These are phyloP conservation scores for Paraconiothyrium sp. DNA, from an alignment of 2,329 filamentous ascomycete species.

Conservation along the genomic window DNA sequence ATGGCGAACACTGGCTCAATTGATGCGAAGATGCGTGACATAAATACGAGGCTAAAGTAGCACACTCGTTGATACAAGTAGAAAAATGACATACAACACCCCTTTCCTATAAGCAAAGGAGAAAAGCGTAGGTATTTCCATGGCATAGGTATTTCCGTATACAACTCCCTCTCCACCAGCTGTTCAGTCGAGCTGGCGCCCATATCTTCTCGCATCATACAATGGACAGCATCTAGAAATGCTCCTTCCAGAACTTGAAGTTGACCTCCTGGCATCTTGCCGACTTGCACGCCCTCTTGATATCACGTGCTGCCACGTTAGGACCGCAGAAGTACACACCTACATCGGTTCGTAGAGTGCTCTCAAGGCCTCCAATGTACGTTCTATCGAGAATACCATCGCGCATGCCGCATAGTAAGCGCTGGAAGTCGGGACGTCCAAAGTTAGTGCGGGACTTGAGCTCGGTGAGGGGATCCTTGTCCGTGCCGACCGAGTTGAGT, in stretches of 20 bases:
- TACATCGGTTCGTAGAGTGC: conserved; percentile 80
- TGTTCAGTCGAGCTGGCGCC: conserved; percentile 10
- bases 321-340: conserved; percentile 99
- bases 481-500: conserved; percentile 89
- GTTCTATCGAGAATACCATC: conserved; percentile 85
- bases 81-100: background rate
- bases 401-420: conserved; percentile 84
- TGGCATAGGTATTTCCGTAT: background rate
- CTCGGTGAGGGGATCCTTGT: conserved; percentile 90
- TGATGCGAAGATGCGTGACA: too few relatives aligned
- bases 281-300: conserved; percentile 80
- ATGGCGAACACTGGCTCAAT: too few relatives aligned
- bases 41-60: background rate
- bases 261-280: conserved; percentile 80
- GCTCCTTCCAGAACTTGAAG: conserved; percentile 99
- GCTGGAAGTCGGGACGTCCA: conserved; percentile 87
- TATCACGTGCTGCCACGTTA: conserved; percentile 79
- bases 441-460: conserved; percentile 92
- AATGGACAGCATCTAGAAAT: conserved; percentile 58
- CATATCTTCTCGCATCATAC: background rate
- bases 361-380: conserved; percentile 84
- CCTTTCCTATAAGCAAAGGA: background rate
- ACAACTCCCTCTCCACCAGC: background rate
- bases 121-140: conserved; percentile 13
- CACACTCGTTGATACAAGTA: background rate